Percentiles rank a stretch among this genome's conserved stretches.
Evolutionary conservation across 2,329 filamentous ascomycete species (phyloP).

Genomic region (Rutstroemia sp.): DNA sequence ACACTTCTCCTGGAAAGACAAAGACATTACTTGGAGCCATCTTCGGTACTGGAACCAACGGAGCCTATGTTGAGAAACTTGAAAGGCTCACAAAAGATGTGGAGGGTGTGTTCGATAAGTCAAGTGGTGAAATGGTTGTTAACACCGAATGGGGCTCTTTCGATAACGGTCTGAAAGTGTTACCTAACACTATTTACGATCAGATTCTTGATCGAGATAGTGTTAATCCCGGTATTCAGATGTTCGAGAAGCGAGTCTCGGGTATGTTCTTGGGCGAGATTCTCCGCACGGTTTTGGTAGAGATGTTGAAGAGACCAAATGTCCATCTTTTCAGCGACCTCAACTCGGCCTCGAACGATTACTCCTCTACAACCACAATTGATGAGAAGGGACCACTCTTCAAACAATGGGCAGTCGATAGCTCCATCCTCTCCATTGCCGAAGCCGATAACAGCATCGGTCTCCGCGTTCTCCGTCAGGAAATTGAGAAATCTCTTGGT

Average conservation of each 20-base stretch:
- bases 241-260: conserved; percentile 98
- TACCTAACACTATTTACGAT: conserved; percentile 84
- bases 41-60: conserved; percentile 95
- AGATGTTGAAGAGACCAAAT: conserved; percentile 60
- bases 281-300: conserved; percentile 67
- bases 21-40: conserved; percentile 90
- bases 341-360: conserved; percentile 64
- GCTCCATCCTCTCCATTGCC: conserved; percentile 79
- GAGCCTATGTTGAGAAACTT: conserved; percentile 92
- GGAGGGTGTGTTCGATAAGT: conserved; percentile 63
- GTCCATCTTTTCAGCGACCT: conserved; percentile 69
- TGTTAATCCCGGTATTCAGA: conserved; percentile 89
- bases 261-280: conserved; percentile 99
- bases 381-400: conserved; percentile 59
- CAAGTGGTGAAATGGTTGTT: conserved; percentile 90
- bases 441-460: conserved; percentile 71
- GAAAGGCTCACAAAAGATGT: conserved; percentile 74
- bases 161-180: conserved; percentile 82
- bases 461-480: conserved; percentile 65
- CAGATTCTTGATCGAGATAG: conserved; percentile 68
- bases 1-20: conserved; percentile 82
- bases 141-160: conserved; percentile 99
- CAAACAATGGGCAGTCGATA: conserved; percentile 84
- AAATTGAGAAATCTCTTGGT: conserved; percentile 68
- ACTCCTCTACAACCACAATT: conserved; percentile 62